Evolutionary conservation across 345 rosid species (phyloP).

Genomic region (Hibiscus syriacus): DNA sequence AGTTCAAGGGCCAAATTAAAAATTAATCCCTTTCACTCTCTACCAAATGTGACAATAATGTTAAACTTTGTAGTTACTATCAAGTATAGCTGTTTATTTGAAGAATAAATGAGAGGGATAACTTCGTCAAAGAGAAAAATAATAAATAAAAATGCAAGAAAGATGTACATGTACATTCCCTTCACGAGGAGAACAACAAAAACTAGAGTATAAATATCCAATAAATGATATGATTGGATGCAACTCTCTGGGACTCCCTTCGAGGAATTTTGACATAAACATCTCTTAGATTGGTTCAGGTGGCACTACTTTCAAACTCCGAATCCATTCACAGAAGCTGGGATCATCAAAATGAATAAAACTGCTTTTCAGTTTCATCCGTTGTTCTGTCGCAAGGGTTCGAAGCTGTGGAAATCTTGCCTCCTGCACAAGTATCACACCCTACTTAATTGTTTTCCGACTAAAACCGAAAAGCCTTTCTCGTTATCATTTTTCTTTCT

Average conservation of each 20-base stretch:
- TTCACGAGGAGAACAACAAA: background rate
- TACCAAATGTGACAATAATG: too few relatives aligned
- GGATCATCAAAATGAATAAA: constrained; percentile 85
- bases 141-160: background rate
- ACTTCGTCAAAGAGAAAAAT: background rate
- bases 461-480: background rate
- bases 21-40: too few relatives aligned
- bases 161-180: constrained; percentile 8
- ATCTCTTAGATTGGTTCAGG: constrained; percentile 55
- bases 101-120: background rate
- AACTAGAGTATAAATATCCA: background rate
- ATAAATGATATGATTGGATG: too few relatives aligned
- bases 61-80: too few relatives aligned
- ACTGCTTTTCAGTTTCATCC: constrained; percentile 71
- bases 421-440: constrained; percentile 44
- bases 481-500: background rate
- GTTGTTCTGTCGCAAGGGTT: constrained; percentile 53
- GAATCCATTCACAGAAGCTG: constrained; percentile 93
- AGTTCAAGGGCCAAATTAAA: too few relatives aligned
- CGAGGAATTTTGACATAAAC: background rate
- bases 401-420: constrained; percentile 87
- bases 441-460: background rate
- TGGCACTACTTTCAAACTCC: constrained; percentile 62
- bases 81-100: background rate
- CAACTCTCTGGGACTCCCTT: background rate